Evolutionary conservation across 73 alveolate genomes (phyloP).

Genomic region (Tetrahymena borealis): DNA sequence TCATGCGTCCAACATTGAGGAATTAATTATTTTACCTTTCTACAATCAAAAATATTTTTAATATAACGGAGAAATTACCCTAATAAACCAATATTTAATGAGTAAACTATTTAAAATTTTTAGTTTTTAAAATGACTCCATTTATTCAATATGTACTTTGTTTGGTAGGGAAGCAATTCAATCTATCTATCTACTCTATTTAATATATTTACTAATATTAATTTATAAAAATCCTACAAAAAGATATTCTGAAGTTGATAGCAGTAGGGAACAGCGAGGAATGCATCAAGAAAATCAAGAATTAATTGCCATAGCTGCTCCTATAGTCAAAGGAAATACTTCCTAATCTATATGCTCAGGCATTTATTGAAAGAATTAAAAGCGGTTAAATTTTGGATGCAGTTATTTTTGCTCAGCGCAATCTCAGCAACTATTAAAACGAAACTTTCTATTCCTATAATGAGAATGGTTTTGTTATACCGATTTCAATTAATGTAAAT

Average conservation of each 20-base stretch:
- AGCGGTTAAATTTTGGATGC: not conserved
- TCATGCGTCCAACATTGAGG: too few species aligned
- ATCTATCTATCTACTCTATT: too few species aligned
- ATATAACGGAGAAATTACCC: too few species aligned
- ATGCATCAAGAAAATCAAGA: not conserved
- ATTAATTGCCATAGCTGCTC: not conserved
- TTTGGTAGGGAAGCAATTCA: too few species aligned
- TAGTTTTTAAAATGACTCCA: too few species aligned
- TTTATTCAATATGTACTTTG: too few species aligned
- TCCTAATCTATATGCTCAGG: not conserved
- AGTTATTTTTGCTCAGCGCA: not conserved
- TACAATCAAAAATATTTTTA: too few species aligned
- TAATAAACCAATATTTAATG: too few species aligned
- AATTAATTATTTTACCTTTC: too few species aligned
- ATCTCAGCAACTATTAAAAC: not conserved
- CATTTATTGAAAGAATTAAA: not conserved
- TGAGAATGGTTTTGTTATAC: not conserved
- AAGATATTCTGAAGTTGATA: not conserved
- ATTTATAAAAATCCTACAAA: not conserved
- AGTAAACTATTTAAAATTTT: too few species aligned
- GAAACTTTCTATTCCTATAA: not conserved
- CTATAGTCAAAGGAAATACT: not conserved
- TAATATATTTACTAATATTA: too few species aligned
- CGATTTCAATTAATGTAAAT: not conserved
- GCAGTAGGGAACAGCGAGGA: not conserved